A percentile compares a stretch with the other conserved stretches of the same genome.
phyloP scores from a whole-genome alignment of 2,329 filamentous ascomycete species.

The Colletotrichum tabaci region DNA sequence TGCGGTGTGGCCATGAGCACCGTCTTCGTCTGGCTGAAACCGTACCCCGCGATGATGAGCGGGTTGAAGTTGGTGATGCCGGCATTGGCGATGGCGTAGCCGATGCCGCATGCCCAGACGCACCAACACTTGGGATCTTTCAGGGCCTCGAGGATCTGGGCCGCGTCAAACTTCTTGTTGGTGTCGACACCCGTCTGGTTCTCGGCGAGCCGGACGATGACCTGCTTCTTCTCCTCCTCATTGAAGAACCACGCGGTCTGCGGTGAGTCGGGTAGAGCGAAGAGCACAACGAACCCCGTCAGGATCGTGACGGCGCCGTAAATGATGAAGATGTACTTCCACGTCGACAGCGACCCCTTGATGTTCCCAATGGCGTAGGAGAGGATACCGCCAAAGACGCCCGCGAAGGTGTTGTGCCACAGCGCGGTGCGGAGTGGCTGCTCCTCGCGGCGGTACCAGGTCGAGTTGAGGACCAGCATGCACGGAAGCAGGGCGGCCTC shows the following conservation, averaged over 20 bases:
- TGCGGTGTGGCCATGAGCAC: conserved; percentile 52
- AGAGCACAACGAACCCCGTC: conserved; percentile 72
- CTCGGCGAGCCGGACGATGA: conserved; percentile 78
- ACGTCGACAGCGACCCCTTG: conserved; percentile 44
- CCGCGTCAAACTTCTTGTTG: conserved; percentile 75
- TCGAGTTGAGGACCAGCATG: conserved; percentile 63
- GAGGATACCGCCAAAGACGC: conserved; percentile 64
- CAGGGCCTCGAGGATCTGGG: conserved; percentile 73
- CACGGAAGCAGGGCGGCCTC: conserved; percentile 57
- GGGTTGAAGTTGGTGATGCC: conserved; percentile 77
- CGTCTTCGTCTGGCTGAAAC: conserved; percentile 71
- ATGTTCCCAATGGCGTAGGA: conserved; percentile 59
- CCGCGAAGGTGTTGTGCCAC: conserved; percentile 68
- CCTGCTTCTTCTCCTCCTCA: conserved; percentile 76
- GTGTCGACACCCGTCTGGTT: conserved; percentile 83
- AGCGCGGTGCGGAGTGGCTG: conserved; percentile 75
- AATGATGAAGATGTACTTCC: conserved; percentile 70
- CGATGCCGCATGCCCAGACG: conserved; percentile 72
- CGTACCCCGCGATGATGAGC: conserved; percentile 73
- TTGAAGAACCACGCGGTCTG: conserved; percentile 68
- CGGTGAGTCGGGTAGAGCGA: conserved; percentile 69
- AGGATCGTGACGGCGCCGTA: conserved; percentile 73
- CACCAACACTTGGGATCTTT: conserved; percentile 69
- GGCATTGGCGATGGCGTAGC: conserved; percentile 77
- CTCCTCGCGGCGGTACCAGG: conserved; percentile 66